Conservation (phyloP, 2,329 filamentous ascomycete species). For the Penicillium vulpinum region DNA sequence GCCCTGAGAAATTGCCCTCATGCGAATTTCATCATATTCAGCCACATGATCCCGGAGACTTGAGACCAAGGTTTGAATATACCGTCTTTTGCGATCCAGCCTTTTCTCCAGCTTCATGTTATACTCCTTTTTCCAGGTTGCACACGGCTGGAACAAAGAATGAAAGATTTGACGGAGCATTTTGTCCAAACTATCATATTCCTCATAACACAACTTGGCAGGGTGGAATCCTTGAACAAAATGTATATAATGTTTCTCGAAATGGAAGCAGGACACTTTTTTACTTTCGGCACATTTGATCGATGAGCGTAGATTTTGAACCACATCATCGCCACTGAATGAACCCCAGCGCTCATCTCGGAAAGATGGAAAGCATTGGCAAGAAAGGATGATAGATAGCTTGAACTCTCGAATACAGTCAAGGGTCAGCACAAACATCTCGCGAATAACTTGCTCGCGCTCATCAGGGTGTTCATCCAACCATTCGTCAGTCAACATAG, state of each 20-base stretch:
- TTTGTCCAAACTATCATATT: neutral
- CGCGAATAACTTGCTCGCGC: neutral
- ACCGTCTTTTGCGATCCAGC: neutral
- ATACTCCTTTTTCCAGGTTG: neutral
- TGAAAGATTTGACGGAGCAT: neutral
- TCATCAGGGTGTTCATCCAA: neutral
- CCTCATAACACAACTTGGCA: neutral
- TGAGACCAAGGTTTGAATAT: neutral
- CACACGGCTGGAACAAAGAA: neutral
- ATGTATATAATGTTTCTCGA: neutral
- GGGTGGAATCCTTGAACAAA: neutral
- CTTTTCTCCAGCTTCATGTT: neutral
- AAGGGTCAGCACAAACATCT: neutral
- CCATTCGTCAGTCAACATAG: neutral
- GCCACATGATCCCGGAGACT: neutral
- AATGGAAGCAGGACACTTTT: neutral
- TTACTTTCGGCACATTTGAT: neutral
- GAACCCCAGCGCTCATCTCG: neutral
- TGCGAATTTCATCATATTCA: neutral
- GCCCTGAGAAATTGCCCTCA: accelerated
- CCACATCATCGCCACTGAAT: neutral
- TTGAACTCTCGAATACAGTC: neutral
- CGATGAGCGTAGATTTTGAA: neutral
- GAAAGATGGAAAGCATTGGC: neutral
- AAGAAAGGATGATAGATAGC: neutral